Evolutionary conservation across 495 filamentous ascomycete species (phyloP).

Genomic region (Xylaria intraflava): DNA sequence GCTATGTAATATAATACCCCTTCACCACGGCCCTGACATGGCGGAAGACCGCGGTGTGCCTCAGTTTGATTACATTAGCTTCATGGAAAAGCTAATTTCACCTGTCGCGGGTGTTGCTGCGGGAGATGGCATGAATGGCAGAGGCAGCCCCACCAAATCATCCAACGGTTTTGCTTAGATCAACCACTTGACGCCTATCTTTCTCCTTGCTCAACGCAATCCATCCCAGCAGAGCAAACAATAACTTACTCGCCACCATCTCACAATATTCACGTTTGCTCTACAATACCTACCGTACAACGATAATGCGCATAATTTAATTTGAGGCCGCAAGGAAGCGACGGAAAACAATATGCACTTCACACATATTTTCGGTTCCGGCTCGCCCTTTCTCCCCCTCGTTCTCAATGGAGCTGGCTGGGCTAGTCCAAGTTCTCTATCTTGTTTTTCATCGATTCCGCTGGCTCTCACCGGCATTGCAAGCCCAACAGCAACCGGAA

Average conservation of each 20-base stretch:
- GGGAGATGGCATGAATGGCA: constrained; percentile 26
- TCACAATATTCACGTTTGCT: neutral
- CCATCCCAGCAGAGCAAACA: neutral
- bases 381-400: neutral
- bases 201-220: neutral
- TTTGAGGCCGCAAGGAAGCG: neutral
- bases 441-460: neutral
- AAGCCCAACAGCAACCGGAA: neutral
- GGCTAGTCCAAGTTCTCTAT: neutral
- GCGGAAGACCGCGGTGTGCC: constrained; percentile 66
- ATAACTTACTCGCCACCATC: neutral
- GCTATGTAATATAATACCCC: constrained; percentile 77
- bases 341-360: neutral
- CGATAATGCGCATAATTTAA: neutral
- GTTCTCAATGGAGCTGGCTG: neutral
- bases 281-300: neutral
- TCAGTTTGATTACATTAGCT: constrained; percentile 88
- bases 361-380: neutral
- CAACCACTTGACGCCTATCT: constrained; percentile 2
- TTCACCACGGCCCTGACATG: constrained; percentile 70
- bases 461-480: neutral
- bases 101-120: constrained; percentile 11
- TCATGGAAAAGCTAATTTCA: constrained; percentile 74
- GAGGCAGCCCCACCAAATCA: constrained; percentile 29
- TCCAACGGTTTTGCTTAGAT: constrained; percentile 17